Percentiles rank a stretch among this genome's conserved stretches.
Conservation (phyloP, 257 asterid species). For the Plantago major region DNA sequence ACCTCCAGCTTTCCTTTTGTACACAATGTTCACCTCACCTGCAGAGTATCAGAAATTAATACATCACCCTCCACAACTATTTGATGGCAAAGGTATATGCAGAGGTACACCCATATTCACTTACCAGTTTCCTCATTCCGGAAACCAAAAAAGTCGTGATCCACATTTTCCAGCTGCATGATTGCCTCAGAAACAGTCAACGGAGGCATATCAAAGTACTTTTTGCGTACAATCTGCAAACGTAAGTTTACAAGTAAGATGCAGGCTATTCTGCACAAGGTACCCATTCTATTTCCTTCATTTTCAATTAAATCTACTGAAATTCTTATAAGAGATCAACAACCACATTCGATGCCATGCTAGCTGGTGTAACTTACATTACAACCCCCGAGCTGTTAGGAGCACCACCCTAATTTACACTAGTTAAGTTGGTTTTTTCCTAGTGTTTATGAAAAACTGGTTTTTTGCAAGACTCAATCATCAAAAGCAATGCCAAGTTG, state of each 20-base stretch:
- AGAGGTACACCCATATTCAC: background rate
- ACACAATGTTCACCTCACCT: constrained; percentile 83
- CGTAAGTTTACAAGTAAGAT: background rate
- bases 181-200: constrained; percentile 78
- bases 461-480: no score
- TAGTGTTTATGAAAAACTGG: no score
- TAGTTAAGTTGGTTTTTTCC: no score
- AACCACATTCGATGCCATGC: no score
- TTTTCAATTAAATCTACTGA: no score
- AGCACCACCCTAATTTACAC: no score
- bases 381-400: no score
- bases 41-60: constrained; percentile 12
- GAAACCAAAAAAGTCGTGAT: constrained; percentile 89
- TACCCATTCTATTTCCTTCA: no score
- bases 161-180: constrained; percentile 85
- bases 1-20: constrained; percentile 75
- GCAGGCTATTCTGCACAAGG: background rate
- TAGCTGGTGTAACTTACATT: no score
- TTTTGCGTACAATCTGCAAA: constrained; percentile 71
- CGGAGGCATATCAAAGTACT: constrained; percentile 94
- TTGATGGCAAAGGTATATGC: background rate
- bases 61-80: background rate
- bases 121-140: constrained; percentile 85
- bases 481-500: background rate
- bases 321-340: no score